Evolutionary conservation across 2,329 filamentous ascomycete genomes (phyloP).

Genomic region (Corniculantispora saksenae): DNA sequence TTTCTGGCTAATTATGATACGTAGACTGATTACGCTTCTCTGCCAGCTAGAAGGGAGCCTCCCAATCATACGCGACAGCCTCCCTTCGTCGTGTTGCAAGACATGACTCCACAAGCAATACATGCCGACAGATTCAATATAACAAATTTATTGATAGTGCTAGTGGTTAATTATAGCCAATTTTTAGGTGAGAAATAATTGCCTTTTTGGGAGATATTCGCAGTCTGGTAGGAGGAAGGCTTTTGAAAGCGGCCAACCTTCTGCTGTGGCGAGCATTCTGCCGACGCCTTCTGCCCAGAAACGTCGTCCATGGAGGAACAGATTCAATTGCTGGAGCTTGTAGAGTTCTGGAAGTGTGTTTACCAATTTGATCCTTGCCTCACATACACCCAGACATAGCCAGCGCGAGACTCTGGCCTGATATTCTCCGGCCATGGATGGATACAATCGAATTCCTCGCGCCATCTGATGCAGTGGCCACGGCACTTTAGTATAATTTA

Average conservation of each 20-base stretch:
- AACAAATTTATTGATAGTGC: neutral
- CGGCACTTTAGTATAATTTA: neutral
- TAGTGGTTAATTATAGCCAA: neutral
- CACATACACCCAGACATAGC: no score
- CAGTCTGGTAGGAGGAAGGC: no score
- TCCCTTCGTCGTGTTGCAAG: neutral
- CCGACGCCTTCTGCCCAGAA: no score
- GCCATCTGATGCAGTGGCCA: neutral
- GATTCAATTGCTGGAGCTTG: no score
- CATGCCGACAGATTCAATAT: conserved; percentile 11
- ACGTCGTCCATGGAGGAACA: no score
- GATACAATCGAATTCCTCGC: neutral
- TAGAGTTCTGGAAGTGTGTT: neutral
- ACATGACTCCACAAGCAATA: conserved; percentile 13
- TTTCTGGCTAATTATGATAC: no score
- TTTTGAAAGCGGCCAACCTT: neutral
- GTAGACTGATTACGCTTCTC: neutral
- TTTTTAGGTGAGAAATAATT: neutral
- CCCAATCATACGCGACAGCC: neutral
- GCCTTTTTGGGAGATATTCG: no score
- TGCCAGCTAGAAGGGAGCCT: neutral
- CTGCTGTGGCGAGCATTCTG: no score
- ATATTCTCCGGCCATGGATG: neutral
- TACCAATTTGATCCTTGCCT: no score
- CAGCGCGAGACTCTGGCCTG: no score